Percentiles rank a stretch among this genome's conserved stretches.
Evolutionary conservation across 495 filamentous ascomycete genomes (phyloP).

Genomic region (Tuber brumale): DNA sequence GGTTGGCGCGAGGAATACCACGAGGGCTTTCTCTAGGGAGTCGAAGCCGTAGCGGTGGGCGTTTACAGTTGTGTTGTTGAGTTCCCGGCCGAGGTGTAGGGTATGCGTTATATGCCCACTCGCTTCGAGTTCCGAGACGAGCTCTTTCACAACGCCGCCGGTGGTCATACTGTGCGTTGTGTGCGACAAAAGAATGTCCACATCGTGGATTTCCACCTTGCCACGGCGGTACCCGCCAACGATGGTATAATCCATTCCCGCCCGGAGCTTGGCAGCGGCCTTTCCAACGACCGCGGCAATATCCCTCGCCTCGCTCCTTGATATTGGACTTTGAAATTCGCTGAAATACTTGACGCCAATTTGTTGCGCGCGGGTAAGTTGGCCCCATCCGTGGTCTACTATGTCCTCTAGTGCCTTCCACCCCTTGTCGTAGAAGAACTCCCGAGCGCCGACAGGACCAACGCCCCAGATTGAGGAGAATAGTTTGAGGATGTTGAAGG

Average conservation of each 20-base stretch:
- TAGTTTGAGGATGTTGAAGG: constrained; percentile 55
- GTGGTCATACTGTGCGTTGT: not conserved
- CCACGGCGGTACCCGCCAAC: constrained; percentile 83
- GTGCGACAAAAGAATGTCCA: constrained; percentile 80
- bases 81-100: constrained; percentile 50
- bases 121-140: constrained; percentile 64
- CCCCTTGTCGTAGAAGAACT: constrained; percentile 71
- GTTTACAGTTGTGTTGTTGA: constrained; percentile 30
- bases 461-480: constrained; percentile 89
- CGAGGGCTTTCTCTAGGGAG: constrained; percentile 78
- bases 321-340: constrained; percentile 64
- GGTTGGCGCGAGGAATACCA: constrained; percentile 78
- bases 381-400: constrained; percentile 72
- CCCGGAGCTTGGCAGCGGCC: constrained; percentile 54
- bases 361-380: constrained; percentile 71
- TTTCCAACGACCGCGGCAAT: constrained; percentile 58
- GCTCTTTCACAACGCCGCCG: constrained; percentile 52
- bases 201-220: constrained; percentile 66
- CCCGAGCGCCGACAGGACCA: constrained; percentile 69
- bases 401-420: constrained; percentile 80
- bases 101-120: constrained; percentile 74
- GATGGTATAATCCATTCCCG: constrained; percentile 63
- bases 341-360: constrained; percentile 96
- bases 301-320: constrained; percentile 63
- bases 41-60: constrained; percentile 59